Evolutionary conservation across 805 yeast genomes (phyloP).

Genomic region (Candida schatavii): DNA sequence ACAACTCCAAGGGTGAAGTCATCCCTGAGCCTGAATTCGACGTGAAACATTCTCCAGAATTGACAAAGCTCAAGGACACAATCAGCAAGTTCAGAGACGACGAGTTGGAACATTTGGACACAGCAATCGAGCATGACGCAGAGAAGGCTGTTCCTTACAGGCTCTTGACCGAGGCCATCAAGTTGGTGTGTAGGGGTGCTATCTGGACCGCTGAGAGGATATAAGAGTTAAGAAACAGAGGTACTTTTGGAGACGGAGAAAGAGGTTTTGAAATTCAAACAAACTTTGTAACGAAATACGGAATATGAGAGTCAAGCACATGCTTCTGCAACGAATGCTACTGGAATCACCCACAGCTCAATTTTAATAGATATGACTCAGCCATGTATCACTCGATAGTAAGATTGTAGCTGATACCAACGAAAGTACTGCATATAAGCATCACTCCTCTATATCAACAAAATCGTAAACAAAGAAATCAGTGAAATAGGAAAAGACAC

Average conservation of each 20-base stretch:
- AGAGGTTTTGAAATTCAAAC: too few relatives aligned
- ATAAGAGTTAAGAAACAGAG: too few relatives aligned
- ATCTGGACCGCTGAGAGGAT: slow-evolving; percentile 88
- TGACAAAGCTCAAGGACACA: slow-evolving; percentile 53
- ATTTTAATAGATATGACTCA: too few relatives aligned
- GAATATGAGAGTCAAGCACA: too few relatives aligned
- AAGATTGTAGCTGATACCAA: not conserved
- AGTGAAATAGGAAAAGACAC: not conserved
- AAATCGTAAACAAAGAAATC: slow-evolving; percentile 5
- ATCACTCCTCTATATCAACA: not conserved
- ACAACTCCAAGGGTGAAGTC: slow-evolving; percentile 30
- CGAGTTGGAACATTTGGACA: slow-evolving; percentile 91
- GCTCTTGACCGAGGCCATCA: slow-evolving; percentile 83
- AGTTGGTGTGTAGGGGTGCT: slow-evolving; percentile 79
- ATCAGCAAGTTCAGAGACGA: slow-evolving; percentile 86
- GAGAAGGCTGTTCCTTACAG: slow-evolving; percentile 90
- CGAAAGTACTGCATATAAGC: not conserved
- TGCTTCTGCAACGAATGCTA: too few relatives aligned
- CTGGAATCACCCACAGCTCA: too few relatives aligned
- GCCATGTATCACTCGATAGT: too few relatives aligned
- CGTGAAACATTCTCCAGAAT: slow-evolving; percentile 48
- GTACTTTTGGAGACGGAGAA: too few relatives aligned
- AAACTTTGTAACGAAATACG: too few relatives aligned
- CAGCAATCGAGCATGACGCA: slow-evolving; percentile 90
- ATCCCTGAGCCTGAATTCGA: slow-evolving; percentile 24